Conservation (phyloP, 345 rosid genomes). For the Heritiera littoralis region DNA sequence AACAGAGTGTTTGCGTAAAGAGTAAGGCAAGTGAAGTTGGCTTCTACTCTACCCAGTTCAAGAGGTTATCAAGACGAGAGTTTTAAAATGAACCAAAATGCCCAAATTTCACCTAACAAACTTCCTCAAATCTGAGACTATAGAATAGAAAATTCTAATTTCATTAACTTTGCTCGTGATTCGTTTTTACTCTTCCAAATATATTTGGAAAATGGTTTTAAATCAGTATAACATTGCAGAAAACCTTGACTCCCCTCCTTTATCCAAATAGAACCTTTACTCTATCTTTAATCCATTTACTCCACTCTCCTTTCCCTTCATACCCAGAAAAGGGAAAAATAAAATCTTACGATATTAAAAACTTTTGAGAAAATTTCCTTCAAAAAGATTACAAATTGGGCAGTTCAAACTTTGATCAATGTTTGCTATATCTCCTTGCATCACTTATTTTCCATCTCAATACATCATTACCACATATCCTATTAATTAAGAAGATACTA, state of each 20-base stretch:
- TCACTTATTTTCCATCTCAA: slow-evolving; percentile 13
- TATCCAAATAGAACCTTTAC: background rate
- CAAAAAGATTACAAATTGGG: background rate
- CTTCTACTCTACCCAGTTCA: background rate
- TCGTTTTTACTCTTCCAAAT: background rate
- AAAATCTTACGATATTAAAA: background rate
- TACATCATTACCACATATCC: background rate
- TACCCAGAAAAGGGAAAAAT: background rate
- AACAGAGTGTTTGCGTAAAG: background rate
- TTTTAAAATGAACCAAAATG: background rate
- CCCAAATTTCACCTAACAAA: background rate
- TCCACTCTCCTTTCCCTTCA: background rate
- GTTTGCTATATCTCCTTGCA: background rate
- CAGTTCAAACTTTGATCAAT: background rate
- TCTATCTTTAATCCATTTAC: background rate
- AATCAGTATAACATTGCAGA: background rate
- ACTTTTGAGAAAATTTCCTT: background rate
- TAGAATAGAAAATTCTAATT: background rate
- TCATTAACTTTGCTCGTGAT: background rate
- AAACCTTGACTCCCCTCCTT: background rate
- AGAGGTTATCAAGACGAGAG: background rate
- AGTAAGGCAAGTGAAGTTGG: background rate
- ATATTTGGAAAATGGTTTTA: background rate
- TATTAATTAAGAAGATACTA: background rate
- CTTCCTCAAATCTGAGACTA: background rate